A percentile compares a stretch with the other conserved stretches of the same genome.
These are phyloP conservation scores for Leptosphaerulina australis DNA, from an alignment of 2,329 filamentous ascomycete species.

Conservation along the genomic window DNA sequence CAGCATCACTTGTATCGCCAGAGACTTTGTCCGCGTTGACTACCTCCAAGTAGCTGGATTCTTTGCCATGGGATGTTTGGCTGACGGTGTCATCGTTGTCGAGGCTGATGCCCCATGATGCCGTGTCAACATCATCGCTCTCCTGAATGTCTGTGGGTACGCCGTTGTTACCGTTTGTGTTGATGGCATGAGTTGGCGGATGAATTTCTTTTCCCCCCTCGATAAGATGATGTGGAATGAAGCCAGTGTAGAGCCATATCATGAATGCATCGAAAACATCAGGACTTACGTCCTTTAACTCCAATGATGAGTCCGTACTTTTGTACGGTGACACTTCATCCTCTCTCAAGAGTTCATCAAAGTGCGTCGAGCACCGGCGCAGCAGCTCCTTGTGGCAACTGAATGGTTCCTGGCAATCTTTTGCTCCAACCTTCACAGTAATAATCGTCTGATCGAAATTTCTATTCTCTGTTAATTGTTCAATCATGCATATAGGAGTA, in stretches of 20 bases:
- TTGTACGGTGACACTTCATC: constrained; percentile 43
- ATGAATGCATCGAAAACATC: constrained; percentile 49
- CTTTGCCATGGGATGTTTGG: constrained; percentile 19
- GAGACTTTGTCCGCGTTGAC: constrained; percentile 38
- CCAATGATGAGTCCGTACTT: constrained; percentile 32
- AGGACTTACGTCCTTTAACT: constrained; percentile 43
- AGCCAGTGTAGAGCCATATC: constrained; percentile 47
- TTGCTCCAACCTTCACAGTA: constrained; percentile 42
- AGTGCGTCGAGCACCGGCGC: constrained; percentile 43
- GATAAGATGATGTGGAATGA: constrained; percentile 46
- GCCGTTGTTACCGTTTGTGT: constrained; percentile 23
- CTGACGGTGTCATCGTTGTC: constrained; percentile 37
- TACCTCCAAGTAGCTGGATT: constrained; percentile 19
- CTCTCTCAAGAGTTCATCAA: constrained; percentile 39
- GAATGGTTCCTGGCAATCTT: constrained; percentile 42
- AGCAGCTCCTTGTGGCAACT: constrained; percentile 45
- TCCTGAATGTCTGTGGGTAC: constrained; percentile 28
- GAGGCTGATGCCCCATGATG: constrained; percentile 44
- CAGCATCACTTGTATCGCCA: constrained; percentile 39
- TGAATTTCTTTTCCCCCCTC: constrained; percentile 44
- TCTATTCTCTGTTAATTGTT: constrained; percentile 30
- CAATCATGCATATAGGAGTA: background rate
- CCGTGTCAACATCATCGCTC: constrained; percentile 42
- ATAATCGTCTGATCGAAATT: constrained; percentile 48
- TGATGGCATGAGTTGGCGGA: constrained; percentile 36